These are phyloP conservation scores for Fonsecaea monophora DNA, from an alignment of 2,329 filamentous ascomycete species.

Conservation along the genomic window DNA sequence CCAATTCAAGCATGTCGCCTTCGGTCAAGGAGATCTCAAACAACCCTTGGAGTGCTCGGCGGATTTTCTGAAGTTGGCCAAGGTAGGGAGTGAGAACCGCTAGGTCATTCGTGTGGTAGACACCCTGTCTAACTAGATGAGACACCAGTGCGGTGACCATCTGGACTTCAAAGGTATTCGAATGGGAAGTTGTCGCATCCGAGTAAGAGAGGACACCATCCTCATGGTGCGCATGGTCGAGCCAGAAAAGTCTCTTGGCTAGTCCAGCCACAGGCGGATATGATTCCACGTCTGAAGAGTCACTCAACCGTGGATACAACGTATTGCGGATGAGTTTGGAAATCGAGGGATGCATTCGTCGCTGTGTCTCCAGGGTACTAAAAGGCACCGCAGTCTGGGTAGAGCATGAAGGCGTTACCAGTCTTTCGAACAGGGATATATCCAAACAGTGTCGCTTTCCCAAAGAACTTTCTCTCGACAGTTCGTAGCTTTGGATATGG, in stretches of 20 bases:
- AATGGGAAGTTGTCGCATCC: constrained; percentile 50
- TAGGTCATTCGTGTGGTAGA: constrained; percentile 67
- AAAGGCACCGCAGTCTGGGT: constrained; percentile 45
- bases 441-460: constrained; percentile 56
- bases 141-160: constrained; percentile 69
- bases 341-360: constrained; percentile 71
- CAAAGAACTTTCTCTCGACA: constrained; percentile 45
- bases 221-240: constrained; percentile 57
- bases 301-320: constrained; percentile 63
- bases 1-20: constrained; percentile 64
- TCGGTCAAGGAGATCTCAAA: constrained; percentile 71
- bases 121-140: constrained; percentile 70
- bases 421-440: constrained; percentile 60
- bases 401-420: constrained; percentile 45
- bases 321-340: constrained; percentile 64
- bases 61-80: constrained; percentile 59
- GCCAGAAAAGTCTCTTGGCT: constrained; percentile 58
- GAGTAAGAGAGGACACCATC: constrained; percentile 38
- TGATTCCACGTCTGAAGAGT: constrained; percentile 50
- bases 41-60: constrained; percentile 46
- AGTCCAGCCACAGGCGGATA: constrained; percentile 58
- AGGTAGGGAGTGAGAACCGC: constrained; percentile 71
- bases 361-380: constrained; percentile 62
- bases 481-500: constrained; percentile 48
- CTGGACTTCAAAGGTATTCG: constrained; percentile 63